Percentiles rank a stretch among this genome's conserved stretches.
These are phyloP conservation scores for Solanum rostratum DNA, from an alignment of 257 asterid genomes.

Conservation along the genomic window DNA sequence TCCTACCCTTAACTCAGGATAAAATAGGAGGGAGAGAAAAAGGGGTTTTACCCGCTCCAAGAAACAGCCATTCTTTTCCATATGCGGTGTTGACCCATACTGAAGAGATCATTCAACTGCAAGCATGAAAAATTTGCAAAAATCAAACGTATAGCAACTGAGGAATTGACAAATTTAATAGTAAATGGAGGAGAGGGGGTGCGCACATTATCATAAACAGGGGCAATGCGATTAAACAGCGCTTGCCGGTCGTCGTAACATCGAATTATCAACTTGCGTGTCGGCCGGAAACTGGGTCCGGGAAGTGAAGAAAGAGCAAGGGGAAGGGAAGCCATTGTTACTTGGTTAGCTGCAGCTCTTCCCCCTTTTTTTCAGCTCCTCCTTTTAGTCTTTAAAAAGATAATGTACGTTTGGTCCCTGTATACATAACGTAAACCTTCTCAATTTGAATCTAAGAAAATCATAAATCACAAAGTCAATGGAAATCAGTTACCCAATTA, in stretches of 20 bases:
- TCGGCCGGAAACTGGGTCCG: conserved; percentile 14
- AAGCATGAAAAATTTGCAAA: not conserved
- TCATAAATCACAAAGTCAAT: not conserved
- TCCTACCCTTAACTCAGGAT: no score
- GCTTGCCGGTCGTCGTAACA: conserved; percentile 60
- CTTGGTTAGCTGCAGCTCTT: not conserved
- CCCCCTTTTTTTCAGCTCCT: not conserved
- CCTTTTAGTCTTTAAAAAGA: not conserved
- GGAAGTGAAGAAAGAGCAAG: not conserved
- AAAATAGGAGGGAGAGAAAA: not conserved
- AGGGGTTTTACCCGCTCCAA: conserved; percentile 57
- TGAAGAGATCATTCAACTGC: conserved; percentile 68
- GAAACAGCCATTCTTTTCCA: conserved; percentile 93
- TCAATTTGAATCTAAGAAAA: not conserved
- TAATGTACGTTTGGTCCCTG: not conserved
- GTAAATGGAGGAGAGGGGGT: not conserved
- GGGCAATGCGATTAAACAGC: conserved; percentile 73
- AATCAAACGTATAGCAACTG: not conserved
- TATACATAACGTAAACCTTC: not conserved
- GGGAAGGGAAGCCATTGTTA: conserved; percentile 11
- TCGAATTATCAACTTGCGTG: not conserved
- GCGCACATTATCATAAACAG: conserved; percentile 76
- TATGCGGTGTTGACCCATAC: conserved; percentile 66
- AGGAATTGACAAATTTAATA: not conserved
- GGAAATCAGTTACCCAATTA: no score